Percentiles rank a stretch among this genome's conserved stretches.
phyloP scores from a whole-genome alignment of 2,329 filamentous ascomycete species.

The Neospermospora avenae region DNA sequence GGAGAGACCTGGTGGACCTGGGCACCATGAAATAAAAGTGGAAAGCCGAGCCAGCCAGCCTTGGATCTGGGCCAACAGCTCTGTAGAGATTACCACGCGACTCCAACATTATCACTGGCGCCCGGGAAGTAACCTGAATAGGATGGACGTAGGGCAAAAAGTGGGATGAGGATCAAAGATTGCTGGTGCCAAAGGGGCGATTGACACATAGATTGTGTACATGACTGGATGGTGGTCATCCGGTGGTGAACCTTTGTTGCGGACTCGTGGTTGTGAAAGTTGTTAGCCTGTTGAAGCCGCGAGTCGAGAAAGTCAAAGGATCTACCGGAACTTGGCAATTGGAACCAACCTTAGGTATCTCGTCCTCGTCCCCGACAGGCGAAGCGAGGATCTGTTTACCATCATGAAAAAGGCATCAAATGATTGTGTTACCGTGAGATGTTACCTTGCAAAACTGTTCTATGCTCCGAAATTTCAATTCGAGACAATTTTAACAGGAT shows the following conservation, averaged over 20 bases:
- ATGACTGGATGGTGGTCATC: not conserved
- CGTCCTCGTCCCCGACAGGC: no score
- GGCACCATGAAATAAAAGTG: not conserved
- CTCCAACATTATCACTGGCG: not conserved
- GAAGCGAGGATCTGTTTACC: no score
- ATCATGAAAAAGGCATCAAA: no score
- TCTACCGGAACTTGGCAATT: no score
- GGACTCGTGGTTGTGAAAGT: not conserved
- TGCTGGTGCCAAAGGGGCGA: not conserved
- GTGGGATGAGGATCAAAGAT: not conserved
- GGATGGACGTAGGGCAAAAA: not conserved
- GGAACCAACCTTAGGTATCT: no score
- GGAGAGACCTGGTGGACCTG: no score
- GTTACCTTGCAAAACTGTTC: no score
- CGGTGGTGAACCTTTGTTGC: not conserved
- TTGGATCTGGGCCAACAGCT: not conserved
- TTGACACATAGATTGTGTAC: conserved; percentile 1
- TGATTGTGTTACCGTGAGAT: no score
- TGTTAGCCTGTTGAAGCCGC: not conserved
- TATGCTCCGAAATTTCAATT: no score
- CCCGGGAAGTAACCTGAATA: conserved; percentile 2
- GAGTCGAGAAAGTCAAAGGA: no score
- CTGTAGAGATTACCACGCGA: not conserved
- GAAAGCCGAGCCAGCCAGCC: not conserved
- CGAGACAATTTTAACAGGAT: no score